Conservation (phyloP, 805 yeast species). For the Tetrapisispora nanseiensis region DNA sequence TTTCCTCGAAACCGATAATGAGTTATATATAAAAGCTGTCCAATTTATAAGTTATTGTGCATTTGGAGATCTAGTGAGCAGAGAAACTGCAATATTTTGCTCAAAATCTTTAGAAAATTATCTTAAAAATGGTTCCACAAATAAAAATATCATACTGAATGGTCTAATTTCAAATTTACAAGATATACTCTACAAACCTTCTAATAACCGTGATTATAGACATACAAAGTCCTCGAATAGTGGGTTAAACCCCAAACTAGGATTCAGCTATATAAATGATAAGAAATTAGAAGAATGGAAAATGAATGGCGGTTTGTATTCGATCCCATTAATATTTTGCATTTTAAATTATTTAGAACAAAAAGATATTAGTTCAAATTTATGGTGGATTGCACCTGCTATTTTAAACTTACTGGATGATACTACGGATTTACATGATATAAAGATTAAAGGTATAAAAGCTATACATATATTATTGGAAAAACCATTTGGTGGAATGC, state of each 20-base stretch:
- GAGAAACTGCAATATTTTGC: background rate
- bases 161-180: constrained; percentile 1
- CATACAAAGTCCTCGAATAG: background rate
- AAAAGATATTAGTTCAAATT: constrained; percentile 17
- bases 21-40: background rate
- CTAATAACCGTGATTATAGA: background rate
- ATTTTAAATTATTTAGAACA: constrained; percentile 12
- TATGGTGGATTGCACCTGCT: constrained; percentile 29
- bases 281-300: constrained; percentile 15
- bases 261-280: constrained; percentile 15
- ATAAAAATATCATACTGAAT: background rate
- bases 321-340: constrained; percentile 19
- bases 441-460: constrained; percentile 20
- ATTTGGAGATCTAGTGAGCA: background rate
- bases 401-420: constrained; percentile 26
- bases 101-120: background rate
- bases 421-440: constrained; percentile 17
- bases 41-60: background rate
- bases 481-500: constrained; percentile 6
- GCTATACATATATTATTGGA: constrained; percentile 15
- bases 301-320: constrained; percentile 16
- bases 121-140: background rate
- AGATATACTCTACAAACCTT: background rate
- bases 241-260: constrained; percentile 12
- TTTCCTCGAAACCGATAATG: background rate